A percentile compares a stretch with the other conserved stretches of the same genome.
These are phyloP conservation scores for Pezicula carpinea DNA, from an alignment of 2,329 filamentous ascomycete genomes.

Conservation along the genomic window DNA sequence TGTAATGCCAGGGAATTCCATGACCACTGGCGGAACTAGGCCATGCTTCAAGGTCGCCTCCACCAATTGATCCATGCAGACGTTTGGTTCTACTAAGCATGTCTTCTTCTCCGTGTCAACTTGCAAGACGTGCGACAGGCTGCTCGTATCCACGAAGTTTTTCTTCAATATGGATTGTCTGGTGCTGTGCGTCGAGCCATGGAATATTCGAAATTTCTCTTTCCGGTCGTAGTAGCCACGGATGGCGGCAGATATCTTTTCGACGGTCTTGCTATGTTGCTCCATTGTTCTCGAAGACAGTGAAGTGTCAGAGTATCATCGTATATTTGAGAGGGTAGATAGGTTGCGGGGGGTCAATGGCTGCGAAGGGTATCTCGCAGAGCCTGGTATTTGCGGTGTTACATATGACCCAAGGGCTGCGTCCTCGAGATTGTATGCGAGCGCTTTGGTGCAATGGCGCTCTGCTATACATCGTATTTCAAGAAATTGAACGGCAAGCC, in stretches of 20 bases:
- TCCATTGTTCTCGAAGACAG: too few species aligned
- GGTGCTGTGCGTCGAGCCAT: conserved; percentile 32
- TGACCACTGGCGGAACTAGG: conserved; percentile 60
- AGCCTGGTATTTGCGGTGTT: too few species aligned
- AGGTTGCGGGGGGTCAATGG: too few species aligned
- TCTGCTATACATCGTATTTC: too few species aligned
- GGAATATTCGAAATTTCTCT: not conserved
- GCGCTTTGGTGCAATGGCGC: too few species aligned
- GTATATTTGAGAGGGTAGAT: too few species aligned
- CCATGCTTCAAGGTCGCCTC: conserved; percentile 49
- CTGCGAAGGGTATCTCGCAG: too few species aligned
- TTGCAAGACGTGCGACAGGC: conserved; percentile 40
- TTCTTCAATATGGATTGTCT: conserved; percentile 35
- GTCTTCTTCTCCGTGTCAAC: conserved; percentile 37
- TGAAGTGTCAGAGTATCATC: too few species aligned
- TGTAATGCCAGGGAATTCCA: conserved; percentile 69
- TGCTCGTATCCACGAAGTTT: conserved; percentile 40
- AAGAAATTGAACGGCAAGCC: too few species aligned
- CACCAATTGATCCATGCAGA: conserved; percentile 62
- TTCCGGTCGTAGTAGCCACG: not conserved
- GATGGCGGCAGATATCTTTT: not conserved
- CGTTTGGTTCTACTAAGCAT: conserved; percentile 61
- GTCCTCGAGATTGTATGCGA: too few species aligned
- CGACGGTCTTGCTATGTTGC: not conserved
- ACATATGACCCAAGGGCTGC: too few species aligned